Percentiles rank a stretch among this genome's conserved stretches.
These are phyloP conservation scores for Nakaseomyces glabratus DNA, from an alignment of 1,139 yeast genomes.

Conservation along the genomic window DNA sequence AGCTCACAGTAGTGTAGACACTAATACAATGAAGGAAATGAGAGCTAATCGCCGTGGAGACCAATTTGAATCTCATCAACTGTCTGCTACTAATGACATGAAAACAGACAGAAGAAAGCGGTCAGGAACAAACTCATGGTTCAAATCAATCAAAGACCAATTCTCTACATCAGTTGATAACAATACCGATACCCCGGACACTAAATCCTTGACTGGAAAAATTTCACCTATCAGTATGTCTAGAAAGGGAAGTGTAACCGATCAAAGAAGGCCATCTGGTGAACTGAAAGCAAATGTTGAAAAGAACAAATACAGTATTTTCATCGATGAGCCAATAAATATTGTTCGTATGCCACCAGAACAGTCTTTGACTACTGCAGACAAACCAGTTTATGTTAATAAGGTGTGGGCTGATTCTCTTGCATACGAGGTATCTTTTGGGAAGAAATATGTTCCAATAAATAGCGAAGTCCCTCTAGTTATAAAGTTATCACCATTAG, in stretches of 20 bases:
- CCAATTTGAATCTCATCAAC: no score
- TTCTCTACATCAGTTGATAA: conserved; percentile 1
- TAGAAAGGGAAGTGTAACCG: conserved; percentile 2
- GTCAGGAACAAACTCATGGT: conserved; percentile 1
- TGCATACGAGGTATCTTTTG: conserved; percentile 69
- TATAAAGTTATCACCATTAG: conserved; percentile 65
- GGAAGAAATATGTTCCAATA: conserved; percentile 63
- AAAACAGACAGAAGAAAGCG: conserved; percentile 1
- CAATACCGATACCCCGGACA: not conserved
- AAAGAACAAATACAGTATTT: not conserved
- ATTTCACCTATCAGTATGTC: conserved; percentile 4
- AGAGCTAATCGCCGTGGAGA: no score
- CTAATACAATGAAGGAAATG: not conserved
- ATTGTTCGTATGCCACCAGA: conserved; percentile 71
- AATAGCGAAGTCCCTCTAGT: conserved; percentile 55
- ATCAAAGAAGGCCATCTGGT: not conserved
- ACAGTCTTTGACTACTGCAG: conserved; percentile 61
- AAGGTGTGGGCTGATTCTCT: conserved; percentile 75
- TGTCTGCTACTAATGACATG: no score
- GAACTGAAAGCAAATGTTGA: not conserved
- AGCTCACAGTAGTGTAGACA: conserved; percentile 1
- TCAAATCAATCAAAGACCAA: conserved; percentile 1
- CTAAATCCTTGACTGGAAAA: conserved; percentile 1
- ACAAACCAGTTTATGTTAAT: conserved; percentile 75
- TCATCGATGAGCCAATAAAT: conserved; percentile 22